These are phyloP conservation scores for Azolla pinnata DNA, from an alignment of 75 land plant species.

Conservation along the genomic window DNA sequence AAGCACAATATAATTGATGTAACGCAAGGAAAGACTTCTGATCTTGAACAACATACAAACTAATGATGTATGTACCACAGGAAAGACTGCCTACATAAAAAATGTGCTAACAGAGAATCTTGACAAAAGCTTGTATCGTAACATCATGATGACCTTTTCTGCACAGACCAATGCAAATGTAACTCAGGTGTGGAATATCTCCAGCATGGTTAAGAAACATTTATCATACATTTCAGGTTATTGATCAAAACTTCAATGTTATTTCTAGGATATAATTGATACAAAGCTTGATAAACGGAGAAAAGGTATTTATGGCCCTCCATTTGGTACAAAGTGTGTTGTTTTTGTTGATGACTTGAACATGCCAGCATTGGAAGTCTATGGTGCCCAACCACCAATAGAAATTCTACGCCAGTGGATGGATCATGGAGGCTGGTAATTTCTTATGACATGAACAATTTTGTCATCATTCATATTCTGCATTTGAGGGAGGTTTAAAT, in stretches of 20 bases:
- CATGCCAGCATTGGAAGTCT: constrained; percentile 36
- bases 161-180: constrained; percentile 40
- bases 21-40: too few species aligned
- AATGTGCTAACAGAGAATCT: constrained; percentile 15
- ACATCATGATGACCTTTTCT: constrained; percentile 35
- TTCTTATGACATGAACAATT: too few species aligned
- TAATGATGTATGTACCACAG: constrained; percentile 7
- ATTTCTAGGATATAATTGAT: constrained; percentile 29
- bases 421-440: constrained; percentile 44
- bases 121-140: constrained; percentile 21
- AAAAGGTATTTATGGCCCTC: constrained; percentile 28
- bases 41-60: too few species aligned
- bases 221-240: not conserved
- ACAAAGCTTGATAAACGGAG: constrained; percentile 29
- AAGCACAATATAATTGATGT: too few species aligned
- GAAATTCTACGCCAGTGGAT: constrained; percentile 41
- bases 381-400: constrained; percentile 40
- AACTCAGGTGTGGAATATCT: constrained; percentile 17
- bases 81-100: constrained; percentile 34
- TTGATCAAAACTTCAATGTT: not conserved
- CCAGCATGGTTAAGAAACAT: not conserved
- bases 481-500: too few species aligned
- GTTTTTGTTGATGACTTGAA: constrained; percentile 38
- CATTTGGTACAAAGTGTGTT: constrained; percentile 23
- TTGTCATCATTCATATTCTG: too few species aligned